Base-by-base conservation (phyloP, 2,329 filamentous ascomycete genomes). In the Phialophora expanda region DNA sequence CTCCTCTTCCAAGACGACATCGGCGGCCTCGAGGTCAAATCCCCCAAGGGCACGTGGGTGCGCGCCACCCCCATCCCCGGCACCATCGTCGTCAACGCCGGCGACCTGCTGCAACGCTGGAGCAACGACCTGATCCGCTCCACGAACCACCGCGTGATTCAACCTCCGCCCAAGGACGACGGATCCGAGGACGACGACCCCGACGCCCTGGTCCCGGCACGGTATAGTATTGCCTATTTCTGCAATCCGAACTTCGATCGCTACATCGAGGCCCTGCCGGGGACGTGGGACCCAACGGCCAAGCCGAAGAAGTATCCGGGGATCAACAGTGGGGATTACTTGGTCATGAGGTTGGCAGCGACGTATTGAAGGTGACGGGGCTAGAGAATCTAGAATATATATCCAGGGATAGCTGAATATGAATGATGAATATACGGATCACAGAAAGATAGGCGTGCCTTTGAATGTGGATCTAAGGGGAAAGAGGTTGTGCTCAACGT, bases 181-280 rank as follows among this genome's bases (percentile, higher is more conserved):
- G 80, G 79, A 7, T 84, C 83, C 17, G 79, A 82, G 46, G 26
- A 72, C 72, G 34, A 72, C 70, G 79, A 82, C 54, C 67, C 72
- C 4, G 72, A 73, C 0, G 77, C 78, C 17, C 71, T 74, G 20
- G 89, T 96, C 76, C 92, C 92, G 1, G 69, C 69, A 7, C 83
- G 90, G 46, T 97, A 97, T 75, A 94, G 90, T 73, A 89, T 97
- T 75, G 93, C 93, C 72, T 97, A 96, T 79, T 96, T 96, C 76
- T 96, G 92, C 82, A 94, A 96, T 72, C 92, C 92, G 8, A 93
- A 96, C 75, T 90, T 87, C 75, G 86, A 90, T 66, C 86, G 84
- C 71, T 80, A 85, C 62, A 96, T 96, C 70, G 90, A 95, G 54
- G 91, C 89, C 1, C 86, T 96, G 53, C 92, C 92, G 0, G 90